Evolutionary conservation across 768 basidiomycete genomes (phyloP).

Genomic region (Boletus coccyginus): DNA sequence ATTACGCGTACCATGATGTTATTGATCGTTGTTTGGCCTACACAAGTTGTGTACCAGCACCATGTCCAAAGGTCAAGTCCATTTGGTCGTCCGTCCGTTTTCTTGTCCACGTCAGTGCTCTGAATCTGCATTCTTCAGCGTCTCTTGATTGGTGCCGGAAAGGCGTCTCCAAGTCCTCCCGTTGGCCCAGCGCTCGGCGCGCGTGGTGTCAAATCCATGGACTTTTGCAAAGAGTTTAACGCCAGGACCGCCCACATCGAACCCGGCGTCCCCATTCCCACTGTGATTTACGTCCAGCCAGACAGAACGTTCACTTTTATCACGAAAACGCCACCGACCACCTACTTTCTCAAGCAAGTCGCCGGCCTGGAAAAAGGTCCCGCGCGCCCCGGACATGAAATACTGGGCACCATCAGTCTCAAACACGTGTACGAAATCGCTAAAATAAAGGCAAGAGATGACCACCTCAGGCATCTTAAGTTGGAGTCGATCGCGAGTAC

Average conservation of each 20-base stretch:
- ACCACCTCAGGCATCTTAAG: constrained; percentile 81
- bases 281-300: constrained; percentile 89
- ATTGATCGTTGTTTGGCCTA: constrained; percentile 24
- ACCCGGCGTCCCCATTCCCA: constrained; percentile 84
- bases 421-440: constrained; percentile 99
- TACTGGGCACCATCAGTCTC: constrained; percentile 78
- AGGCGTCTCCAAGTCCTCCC: constrained; percentile 93
- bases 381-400: constrained; percentile 75
- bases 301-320: constrained; percentile 94
- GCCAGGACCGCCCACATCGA: constrained; percentile 89
- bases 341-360: constrained; percentile 89
- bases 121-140: constrained; percentile 47
- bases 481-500: constrained; percentile 87
- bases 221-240: constrained; percentile 99
- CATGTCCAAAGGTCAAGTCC: constrained; percentile 75
- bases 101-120: constrained; percentile 5
- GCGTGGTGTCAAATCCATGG: constrained; percentile 98
- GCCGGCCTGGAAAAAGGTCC: constrained; percentile 90
- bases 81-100: constrained; percentile 63
- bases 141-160: constrained; percentile 86
- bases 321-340: constrained; percentile 86
- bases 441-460: constrained; percentile 91
- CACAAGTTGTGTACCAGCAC: constrained; percentile 1
- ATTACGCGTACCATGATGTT: background rate
- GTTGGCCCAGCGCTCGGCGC: constrained; percentile 98